Evolutionary conservation across 2,329 filamentous ascomycete species (phyloP), one percentile per base, ranked within the genome.

Genomic region (Neofusicoccum laricinum): DNA sequence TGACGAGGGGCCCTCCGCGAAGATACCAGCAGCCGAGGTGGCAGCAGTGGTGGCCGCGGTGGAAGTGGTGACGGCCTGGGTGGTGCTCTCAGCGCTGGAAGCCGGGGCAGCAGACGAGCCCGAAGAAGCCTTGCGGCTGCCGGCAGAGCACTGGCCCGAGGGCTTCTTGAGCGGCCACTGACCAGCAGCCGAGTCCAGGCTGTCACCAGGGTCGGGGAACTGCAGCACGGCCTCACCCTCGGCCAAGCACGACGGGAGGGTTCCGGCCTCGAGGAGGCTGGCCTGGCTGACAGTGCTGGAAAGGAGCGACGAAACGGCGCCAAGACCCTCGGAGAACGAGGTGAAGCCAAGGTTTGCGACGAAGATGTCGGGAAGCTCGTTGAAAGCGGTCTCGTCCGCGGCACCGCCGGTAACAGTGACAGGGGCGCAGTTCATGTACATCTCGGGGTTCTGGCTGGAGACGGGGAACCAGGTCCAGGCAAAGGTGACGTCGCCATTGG

Each of bases 401-500:
- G 79, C 76, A 41, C 81, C 80, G 1, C 78, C 81, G 11, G 86
- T 86, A 21, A 97, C 83, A 0, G 82, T 85, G 63, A 96, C 79
- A 0, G 91, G 87, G 0, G 90, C 92, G 69, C 94, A 98, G 84
- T 97, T 96, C 93, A 96, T 96, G 84, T 97, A 97, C 82, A 97
- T 89, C 75, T 98, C 94, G 2, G 93, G 88, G 76, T 91, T 93
- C 3, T 94, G 94, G 8, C 93, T 75, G 53, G 34, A 32, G 61
- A 89, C 89, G 66, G 97, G 94, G 79, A 96, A 89, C 94, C 94
- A 98, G 0, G 92, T 93, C 92, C 93, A 97, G 0, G 92, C 92
- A 5, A 98, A 82, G 0, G 89, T 91, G 36, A 91, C 94, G 46
- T 93, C 85, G 5, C 94, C 95, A 1, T 88, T 80, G 11, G 89